phyloP scores from a whole-genome alignment of 2,329 filamentous ascomycete species.

The Aschersonia sp. region DNA sequence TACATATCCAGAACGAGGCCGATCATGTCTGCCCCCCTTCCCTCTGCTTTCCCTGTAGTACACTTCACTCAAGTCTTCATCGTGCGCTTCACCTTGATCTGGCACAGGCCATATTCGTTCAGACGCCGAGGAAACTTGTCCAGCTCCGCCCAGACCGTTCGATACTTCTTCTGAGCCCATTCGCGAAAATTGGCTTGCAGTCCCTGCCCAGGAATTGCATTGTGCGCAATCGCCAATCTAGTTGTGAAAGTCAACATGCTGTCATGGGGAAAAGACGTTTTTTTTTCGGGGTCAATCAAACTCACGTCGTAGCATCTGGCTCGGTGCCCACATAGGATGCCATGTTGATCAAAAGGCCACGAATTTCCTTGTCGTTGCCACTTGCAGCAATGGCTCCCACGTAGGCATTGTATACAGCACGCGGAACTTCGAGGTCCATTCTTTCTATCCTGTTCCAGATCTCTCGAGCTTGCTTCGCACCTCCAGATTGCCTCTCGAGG shows the following conservation, averaged over 20 bases:
- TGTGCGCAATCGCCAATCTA: constrained; percentile 64
- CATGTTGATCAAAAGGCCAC: constrained; percentile 51
- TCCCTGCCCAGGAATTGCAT: constrained; percentile 50
- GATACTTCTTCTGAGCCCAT: constrained; percentile 59
- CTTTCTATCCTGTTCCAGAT: constrained; percentile 58
- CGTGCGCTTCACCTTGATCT: constrained; percentile 34
- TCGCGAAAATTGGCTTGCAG: constrained; percentile 56
- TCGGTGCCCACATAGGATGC: constrained; percentile 49
- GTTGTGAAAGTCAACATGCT: neutral
- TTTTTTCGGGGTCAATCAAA: constrained; percentile 11
- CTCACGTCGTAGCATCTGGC: constrained; percentile 60
- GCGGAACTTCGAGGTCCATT: constrained; percentile 69
- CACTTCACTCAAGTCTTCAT: constrained; percentile 26
- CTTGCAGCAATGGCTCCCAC: constrained; percentile 62
- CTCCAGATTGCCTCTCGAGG: constrained; percentile 49
- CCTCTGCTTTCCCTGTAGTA: neutral
- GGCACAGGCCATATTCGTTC: constrained; percentile 27
- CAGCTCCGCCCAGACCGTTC: constrained; percentile 54
- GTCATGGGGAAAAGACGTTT: too few relatives aligned
- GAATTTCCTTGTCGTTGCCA: constrained; percentile 53
- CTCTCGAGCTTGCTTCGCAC: constrained; percentile 45
- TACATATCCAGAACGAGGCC: too few relatives aligned
- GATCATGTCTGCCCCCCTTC: too few relatives aligned
- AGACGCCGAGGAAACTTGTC: constrained; percentile 34
- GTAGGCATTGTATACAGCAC: constrained; percentile 62